Evolutionary conservation across 129 eudicot species (phyloP), one percentile per base, ranked within the genome.

Genomic region (Silybum marianum): DNA sequence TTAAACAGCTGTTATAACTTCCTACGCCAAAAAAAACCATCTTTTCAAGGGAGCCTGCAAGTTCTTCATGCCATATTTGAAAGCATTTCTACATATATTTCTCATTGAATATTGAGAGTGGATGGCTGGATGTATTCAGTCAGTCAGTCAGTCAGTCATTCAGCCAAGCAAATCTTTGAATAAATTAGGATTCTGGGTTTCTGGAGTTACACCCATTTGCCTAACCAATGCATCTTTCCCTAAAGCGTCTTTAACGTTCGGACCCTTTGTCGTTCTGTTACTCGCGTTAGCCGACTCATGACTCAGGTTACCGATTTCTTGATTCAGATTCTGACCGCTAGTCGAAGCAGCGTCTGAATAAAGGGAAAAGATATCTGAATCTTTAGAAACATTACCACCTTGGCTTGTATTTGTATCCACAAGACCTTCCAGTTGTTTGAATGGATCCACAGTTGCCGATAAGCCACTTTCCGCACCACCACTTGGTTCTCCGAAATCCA

Each of bases 141-240:
- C 62, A 46, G 16, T 14, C 34, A 32, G 3, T 32, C 65, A 54
- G 9, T 54, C 62, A 46, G 16, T 14, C 34, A 36, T 58, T 88
- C 73, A 95, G 86, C 99, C 88, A 69, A 95, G 92, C 90, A 95
- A 87, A 82, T 95, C 99, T 65, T 87, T 93, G 80, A 96, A 96
- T 81, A 96, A 83, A 85, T 83, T 93, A 14, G 99, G 97, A 81
- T 96, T 96, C 85, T 90, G 98, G 81, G 88, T 87, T 30, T 93
- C 67, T 10, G 99, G 99, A 24, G 84, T 90, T 82, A 96, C 97
- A 6, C 99, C 99, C 95, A 93, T 83, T 74, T 96, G 95, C 83
- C 99, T 91, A 36, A 93, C 99, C 4, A 91, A 88, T 44, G 98
- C 89, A 82, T 96, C 99, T 79, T 88, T 96, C 65, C 89, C 91